Evolutionary conservation across 2,329 filamentous ascomycete species (phyloP).

Genomic region (Calonectria crousiana): DNA sequence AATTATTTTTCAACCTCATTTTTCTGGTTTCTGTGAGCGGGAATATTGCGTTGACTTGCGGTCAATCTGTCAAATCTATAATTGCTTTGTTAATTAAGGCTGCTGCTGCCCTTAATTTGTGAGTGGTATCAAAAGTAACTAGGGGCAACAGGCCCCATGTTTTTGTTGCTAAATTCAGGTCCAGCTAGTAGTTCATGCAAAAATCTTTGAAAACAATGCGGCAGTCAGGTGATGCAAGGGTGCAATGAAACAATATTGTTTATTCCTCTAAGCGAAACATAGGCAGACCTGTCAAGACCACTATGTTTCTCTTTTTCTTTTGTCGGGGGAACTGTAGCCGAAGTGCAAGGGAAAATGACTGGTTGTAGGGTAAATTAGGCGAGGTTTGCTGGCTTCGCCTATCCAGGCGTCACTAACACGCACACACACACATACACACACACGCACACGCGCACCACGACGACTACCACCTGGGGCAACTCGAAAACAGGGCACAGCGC

Average conservation of each 20-base stretch:
- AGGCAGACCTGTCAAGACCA: not conserved
- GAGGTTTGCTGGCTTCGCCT: not conserved
- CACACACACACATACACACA: not conserved
- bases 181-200: not conserved
- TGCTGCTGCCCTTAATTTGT: not conserved
- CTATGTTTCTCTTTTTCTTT: not conserved
- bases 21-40: not conserved
- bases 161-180: not conserved
- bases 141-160: not conserved
- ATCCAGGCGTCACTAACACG: not conserved
- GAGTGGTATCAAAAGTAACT: not conserved
- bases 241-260: not conserved
- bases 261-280: not conserved
- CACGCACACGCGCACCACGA: no score
- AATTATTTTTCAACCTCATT: not conserved
- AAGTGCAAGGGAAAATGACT: not conserved
- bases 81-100: not conserved
- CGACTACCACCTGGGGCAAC: not conserved
- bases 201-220: not conserved
- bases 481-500: not conserved
- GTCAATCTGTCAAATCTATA: not conserved
- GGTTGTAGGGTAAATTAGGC: conserved; percentile 1
- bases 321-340: not conserved
- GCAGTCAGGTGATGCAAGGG: not conserved
- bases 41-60: not conserved